Conservation (phyloP, 1,284 basidiomycete genomes). For the Somion occarium region DNA sequence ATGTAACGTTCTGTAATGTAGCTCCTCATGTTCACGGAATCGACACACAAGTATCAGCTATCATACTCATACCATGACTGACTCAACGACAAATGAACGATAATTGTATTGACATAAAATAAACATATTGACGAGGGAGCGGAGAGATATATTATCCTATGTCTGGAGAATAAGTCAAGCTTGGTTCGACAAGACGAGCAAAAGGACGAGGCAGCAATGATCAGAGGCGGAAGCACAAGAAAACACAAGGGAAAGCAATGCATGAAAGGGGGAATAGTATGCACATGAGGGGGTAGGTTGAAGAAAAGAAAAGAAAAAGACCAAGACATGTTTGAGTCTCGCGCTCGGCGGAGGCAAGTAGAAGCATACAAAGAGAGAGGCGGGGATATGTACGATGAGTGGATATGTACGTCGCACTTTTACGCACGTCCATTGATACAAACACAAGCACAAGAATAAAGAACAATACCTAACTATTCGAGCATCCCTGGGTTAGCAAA, state of each 20-base stretch:
- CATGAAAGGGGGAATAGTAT: constrained; percentile 16
- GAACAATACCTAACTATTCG: background rate
- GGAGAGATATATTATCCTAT: constrained; percentile 21
- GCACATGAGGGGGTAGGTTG: constrained; percentile 14
- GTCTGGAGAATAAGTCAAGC: constrained; percentile 36
- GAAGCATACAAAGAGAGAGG: constrained; percentile 5
- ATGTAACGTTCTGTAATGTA: background rate
- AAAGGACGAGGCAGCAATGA: constrained; percentile 20
- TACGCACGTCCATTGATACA: background rate
- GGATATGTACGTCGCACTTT: background rate
- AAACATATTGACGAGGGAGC: constrained; percentile 26
- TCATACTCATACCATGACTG: no score
- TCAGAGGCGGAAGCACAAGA: constrained; percentile 17
- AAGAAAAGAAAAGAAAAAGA: constrained; percentile 21
- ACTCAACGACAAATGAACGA: background rate
- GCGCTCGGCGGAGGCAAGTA: constrained; percentile 4
- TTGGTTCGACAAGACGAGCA: constrained; percentile 27
- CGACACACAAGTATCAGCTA: no score
- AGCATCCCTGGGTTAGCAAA: background rate
- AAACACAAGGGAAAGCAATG: constrained; percentile 21
- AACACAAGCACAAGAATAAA: constrained; percentile 10
- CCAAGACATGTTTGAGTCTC: constrained; percentile 10
- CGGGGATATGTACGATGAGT: background rate
- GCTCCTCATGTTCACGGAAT: no score
- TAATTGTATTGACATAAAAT: constrained; percentile 31